These are phyloP conservation scores for Alternaria triticimaculans DNA, from an alignment of 2,329 filamentous ascomycete genomes.

Conservation along the genomic window DNA sequence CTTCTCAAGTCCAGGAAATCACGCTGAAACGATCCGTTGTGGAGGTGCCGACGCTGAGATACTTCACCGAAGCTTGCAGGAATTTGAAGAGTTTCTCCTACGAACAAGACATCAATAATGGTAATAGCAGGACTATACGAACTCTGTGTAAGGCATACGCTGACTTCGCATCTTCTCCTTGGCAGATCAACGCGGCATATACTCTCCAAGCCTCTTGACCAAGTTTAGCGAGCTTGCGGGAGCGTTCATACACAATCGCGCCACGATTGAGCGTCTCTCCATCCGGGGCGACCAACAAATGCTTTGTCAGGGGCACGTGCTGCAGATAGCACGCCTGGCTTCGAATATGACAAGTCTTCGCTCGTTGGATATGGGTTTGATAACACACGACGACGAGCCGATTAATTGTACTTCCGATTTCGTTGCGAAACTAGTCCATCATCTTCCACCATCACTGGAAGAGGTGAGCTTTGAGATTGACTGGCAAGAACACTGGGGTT, in stretches of 20 bases:
- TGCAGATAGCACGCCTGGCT: slow-evolving; percentile 7
- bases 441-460: slow-evolving; percentile 7
- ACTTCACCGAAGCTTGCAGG: slow-evolving; percentile 6
- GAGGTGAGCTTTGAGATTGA: slow-evolving; percentile 11
- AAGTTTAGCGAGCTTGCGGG: not conserved
- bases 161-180: not conserved
- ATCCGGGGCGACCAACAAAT: slow-evolving; percentile 6
- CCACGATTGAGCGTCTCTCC: slow-evolving; percentile 2
- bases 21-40: slow-evolving; percentile 8
- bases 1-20: slow-evolving; percentile 1
- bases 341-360: slow-evolving; percentile 1
- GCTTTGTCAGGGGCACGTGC: slow-evolving; percentile 3
- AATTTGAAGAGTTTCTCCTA: slow-evolving; percentile 7
- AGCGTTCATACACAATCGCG: not conserved
- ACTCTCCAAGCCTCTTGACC: not conserved
- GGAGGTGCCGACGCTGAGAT: not conserved
- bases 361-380: slow-evolving; percentile 9
- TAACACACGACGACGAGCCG: slow-evolving; percentile 8
- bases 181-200: not conserved
- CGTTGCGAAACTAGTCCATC: not conserved
- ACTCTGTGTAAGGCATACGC: not conserved
- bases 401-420: not conserved
- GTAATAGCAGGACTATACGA: not conserved
- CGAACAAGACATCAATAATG: slow-evolving; percentile 8
- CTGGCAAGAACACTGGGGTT: slow-evolving; percentile 12